A percentile compares a stretch with the other conserved stretches of the same genome.
Conservation (phyloP, 345 rosid species). For the Punica granatum region DNA sequence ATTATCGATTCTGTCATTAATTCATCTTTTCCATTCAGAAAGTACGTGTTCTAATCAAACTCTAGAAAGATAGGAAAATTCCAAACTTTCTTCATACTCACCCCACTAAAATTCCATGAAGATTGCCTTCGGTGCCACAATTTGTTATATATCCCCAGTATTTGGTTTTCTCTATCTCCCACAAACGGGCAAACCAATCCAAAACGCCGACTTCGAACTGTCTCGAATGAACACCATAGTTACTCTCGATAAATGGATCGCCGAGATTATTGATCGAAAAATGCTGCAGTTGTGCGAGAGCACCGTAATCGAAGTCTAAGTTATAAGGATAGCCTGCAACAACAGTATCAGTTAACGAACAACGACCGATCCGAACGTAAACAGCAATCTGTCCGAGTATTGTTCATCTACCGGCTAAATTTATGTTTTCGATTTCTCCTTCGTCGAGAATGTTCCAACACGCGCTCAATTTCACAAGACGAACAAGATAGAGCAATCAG, state of each 20-base stretch:
- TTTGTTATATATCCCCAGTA: constrained; percentile 99
- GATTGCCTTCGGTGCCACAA: constrained; percentile 98
- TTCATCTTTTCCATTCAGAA: background rate
- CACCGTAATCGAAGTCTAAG: constrained; percentile 95
- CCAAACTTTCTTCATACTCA: constrained; percentile 22
- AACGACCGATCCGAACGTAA: too few species aligned
- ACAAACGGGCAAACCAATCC: constrained; percentile 98
- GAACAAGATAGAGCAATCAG: background rate
- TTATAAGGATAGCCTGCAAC: constrained; percentile 89
- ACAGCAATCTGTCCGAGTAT: background rate
- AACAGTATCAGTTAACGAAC: background rate
- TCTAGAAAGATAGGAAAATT: background rate
- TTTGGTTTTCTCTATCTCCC: constrained; percentile 90
- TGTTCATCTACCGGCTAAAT: background rate
- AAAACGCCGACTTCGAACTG: constrained; percentile 96
- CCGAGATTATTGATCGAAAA: constrained; percentile 96
- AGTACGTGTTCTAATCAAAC: background rate
- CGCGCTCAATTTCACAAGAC: background rate
- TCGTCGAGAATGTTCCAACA: background rate
- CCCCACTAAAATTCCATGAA: constrained; percentile 98
- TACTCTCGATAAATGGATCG: constrained; percentile 96
- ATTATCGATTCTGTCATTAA: constrained; percentile 1
- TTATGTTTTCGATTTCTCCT: background rate
- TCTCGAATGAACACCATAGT: constrained; percentile 96
- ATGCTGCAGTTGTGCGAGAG: constrained; percentile 86